A percentile compares a stretch with the other conserved stretches of the same genome.
These are phyloP conservation scores for Bathelium albidoporum DNA, from an alignment of 495 filamentous ascomycete genomes.

Conservation along the genomic window DNA sequence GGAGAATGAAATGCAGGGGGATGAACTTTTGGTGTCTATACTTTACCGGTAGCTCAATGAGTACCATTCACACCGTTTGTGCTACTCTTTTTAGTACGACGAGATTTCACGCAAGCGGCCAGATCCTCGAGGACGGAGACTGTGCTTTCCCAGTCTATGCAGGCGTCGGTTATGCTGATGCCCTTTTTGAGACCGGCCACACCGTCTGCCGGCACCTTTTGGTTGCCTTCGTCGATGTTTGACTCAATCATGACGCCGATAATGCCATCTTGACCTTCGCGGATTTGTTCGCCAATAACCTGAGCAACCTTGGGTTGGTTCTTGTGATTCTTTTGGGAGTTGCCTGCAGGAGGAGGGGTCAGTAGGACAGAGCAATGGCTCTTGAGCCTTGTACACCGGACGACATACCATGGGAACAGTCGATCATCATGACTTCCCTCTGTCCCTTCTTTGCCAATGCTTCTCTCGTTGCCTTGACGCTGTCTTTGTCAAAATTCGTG, in stretches of 20 bases:
- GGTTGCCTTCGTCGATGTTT: slow-evolving; percentile 90
- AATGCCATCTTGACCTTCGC: slow-evolving; percentile 77
- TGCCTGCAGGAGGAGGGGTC: slow-evolving; percentile 38
- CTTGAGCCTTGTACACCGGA: slow-evolving; percentile 7
- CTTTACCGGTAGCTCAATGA: neutral
- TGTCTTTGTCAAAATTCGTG: slow-evolving; percentile 88
- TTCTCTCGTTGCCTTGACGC: slow-evolving; percentile 66
- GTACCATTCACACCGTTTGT: slow-evolving; percentile 19
- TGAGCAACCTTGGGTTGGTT: slow-evolving; percentile 92
- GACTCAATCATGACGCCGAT: slow-evolving; percentile 98
- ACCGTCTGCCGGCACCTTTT: slow-evolving; percentile 63
- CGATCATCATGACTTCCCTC: slow-evolving; percentile 87
- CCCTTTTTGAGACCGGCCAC: slow-evolving; percentile 79
- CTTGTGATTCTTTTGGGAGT: slow-evolving; percentile 63
- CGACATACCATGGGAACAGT: slow-evolving; percentile 78
- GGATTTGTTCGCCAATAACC: slow-evolving; percentile 71
- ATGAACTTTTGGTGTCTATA: neutral
- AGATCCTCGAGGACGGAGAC: slow-evolving; percentile 77
- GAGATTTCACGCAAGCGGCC: slow-evolving; percentile 69
- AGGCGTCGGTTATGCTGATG: slow-evolving; percentile 95
- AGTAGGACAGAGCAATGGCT: neutral
- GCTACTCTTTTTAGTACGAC: slow-evolving; percentile 39
- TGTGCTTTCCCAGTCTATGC: slow-evolving; percentile 88
- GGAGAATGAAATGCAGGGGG: neutral
- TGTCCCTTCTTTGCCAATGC: slow-evolving; percentile 75